Conservation (phyloP, 495 filamentous ascomycete species). For the Aspergillus mulundensis region DNA sequence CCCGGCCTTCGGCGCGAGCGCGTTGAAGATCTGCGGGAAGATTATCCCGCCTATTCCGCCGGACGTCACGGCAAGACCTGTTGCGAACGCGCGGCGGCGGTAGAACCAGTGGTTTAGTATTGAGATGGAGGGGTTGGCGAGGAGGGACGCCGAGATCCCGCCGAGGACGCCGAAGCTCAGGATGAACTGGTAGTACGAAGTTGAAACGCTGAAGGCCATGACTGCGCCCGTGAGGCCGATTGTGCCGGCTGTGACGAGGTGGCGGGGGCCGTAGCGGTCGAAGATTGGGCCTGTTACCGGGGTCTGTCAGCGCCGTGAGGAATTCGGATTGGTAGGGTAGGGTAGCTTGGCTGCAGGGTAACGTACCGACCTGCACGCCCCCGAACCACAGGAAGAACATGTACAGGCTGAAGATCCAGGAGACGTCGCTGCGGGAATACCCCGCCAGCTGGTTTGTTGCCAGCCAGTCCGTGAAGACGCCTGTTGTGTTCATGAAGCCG, state of each 20-base stretch:
- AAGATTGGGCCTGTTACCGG: neutral
- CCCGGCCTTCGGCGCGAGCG: slow-evolving; percentile 55
- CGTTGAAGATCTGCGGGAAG: slow-evolving; percentile 67
- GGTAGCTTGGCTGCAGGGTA: too few relatives aligned
- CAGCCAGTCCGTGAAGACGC: slow-evolving; percentile 54
- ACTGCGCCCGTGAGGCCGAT: slow-evolving; percentile 49
- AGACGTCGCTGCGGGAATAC: slow-evolving; percentile 55
- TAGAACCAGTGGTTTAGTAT: slow-evolving; percentile 67
- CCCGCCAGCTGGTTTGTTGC: slow-evolving; percentile 50
- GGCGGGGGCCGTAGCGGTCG: slow-evolving; percentile 20
- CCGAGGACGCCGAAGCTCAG: slow-evolving; percentile 34
- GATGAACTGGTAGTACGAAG: slow-evolving; percentile 42
- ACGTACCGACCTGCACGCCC: slow-evolving; percentile 36
- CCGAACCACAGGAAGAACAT: slow-evolving; percentile 55
- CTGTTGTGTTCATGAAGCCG: slow-evolving; percentile 65
- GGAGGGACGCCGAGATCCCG: slow-evolving; percentile 31
- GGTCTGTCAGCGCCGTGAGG: neutral
- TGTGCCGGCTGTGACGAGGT: neutral
- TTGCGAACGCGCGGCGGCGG: slow-evolving; percentile 63
- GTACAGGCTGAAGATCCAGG: slow-evolving; percentile 71
- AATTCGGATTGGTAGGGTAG: too few relatives aligned
- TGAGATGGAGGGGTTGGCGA: slow-evolving; percentile 61
- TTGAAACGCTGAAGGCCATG: too few relatives aligned
- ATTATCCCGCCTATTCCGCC: slow-evolving; percentile 67
- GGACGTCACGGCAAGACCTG: slow-evolving; percentile 65